These are phyloP conservation scores for Pyrenopolyporus hunteri DNA, from an alignment of 495 filamentous ascomycete genomes.

Conservation along the genomic window DNA sequence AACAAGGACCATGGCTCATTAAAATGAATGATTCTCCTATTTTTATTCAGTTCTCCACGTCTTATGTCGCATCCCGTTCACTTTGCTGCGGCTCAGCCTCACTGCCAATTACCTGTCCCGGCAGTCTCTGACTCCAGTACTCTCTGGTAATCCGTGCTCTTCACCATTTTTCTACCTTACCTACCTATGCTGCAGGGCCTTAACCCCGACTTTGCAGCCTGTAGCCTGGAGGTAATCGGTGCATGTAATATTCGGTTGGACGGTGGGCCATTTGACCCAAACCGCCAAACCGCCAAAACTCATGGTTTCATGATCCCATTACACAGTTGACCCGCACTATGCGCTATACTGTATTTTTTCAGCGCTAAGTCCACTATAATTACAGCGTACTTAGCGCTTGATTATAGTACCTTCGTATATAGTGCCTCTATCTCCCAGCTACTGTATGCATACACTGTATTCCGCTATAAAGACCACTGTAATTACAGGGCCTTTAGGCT, in stretches of 20 bases:
- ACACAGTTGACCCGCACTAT: too few relatives aligned
- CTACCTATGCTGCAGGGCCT: slow-evolving; percentile 20
- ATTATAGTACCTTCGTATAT: too few relatives aligned
- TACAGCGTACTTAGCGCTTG: too few relatives aligned
- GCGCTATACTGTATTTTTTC: too few relatives aligned
- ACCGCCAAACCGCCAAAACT: too few relatives aligned
- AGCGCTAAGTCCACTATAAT: too few relatives aligned
- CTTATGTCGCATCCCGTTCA: slow-evolving; percentile 20
- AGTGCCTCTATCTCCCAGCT: too few relatives aligned
- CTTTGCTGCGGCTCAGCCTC: slow-evolving; percentile 28
- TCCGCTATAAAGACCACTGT: too few relatives aligned
- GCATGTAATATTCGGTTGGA: background rate
- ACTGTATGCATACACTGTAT: too few relatives aligned
- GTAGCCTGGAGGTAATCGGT: slow-evolving; percentile 15
- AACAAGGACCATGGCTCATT: slow-evolving; percentile 28
- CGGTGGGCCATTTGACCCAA: too few relatives aligned
- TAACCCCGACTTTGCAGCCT: slow-evolving; percentile 28
- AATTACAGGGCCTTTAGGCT: too few relatives aligned
- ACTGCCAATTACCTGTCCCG: slow-evolving; percentile 13
- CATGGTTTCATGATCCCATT: too few relatives aligned
- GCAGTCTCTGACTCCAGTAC: background rate
- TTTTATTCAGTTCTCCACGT: slow-evolving; percentile 34
- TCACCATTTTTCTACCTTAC: background rate
- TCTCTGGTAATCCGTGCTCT: background rate
- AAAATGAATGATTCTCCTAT: slow-evolving; percentile 37